Evolutionary conservation across 2,329 filamentous ascomycete species (phyloP), one percentile per base, ranked within the genome.

Genomic region (Talaromyces sp.): DNA sequence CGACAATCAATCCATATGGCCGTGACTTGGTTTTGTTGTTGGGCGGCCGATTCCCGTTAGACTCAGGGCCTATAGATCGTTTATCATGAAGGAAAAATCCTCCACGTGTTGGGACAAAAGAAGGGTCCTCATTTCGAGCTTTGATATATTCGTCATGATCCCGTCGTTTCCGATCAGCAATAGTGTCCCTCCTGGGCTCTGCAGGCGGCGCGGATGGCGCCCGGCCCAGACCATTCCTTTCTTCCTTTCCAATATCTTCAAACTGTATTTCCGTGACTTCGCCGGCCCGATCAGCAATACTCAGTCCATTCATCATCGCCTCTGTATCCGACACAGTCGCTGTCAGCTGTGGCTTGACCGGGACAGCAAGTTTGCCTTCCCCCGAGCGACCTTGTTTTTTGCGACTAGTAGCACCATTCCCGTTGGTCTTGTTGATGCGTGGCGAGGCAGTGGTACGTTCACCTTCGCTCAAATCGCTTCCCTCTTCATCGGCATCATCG

Each of bases 81-180:
- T 95, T 91, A 73, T 98, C 95, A 76, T 98, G 94, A 86, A 98
- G 92, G 80, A 97, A 98, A 81, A 98, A 98, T 65, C 91, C 89
- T 63, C 95, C 95, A 67, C 94, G 84, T 71, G 96, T 97, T 59
- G 95, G 94, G 60, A 97, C 94, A 77, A 96, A 96, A 10, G 93
- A 88, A 40, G 94, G 94, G 74, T 96, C 92, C 68, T 91, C 88
- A 72, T 96, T 92, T 68, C 91, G 86, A 75, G 91, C 91, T 78
- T 89, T 91, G 78, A 89, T 88, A 79, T 96, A 96, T 72, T 96
- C 91, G 66, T 96, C 92, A 70, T 96, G 91, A 72, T 97, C 93
- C 68, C 90, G 87, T 66, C 90, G 87, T 75, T 90, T 88, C 66
- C 87, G 84, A 65, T 95, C 90, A 59, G 85, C 84, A 62, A 85